Evolutionary conservation across 441 rosid genomes (phyloP), one percentile per base, ranked within the genome.

Genomic region (Jatropha multifida): DNA sequence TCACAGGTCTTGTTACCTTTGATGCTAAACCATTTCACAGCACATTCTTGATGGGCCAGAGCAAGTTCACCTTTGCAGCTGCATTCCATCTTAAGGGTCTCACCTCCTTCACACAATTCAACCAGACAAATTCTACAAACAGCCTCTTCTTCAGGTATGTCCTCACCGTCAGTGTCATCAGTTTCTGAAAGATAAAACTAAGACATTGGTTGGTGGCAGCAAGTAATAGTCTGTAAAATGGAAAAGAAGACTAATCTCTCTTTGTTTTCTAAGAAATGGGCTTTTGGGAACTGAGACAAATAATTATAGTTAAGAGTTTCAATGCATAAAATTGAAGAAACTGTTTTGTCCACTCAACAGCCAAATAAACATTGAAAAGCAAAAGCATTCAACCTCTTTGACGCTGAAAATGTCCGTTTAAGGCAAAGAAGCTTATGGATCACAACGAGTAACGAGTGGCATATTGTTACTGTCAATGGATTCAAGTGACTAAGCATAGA

Each of bases 51-150:
- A 82, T 94, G 99, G 8, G 97, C 98, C 76, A 96, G 86, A 69
- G 97, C 97, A 46, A 96, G 94, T 84, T 96, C 99, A 1, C 99
- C 99, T 87, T 90, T 96, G 89, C 99, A 96, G 82, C 97, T 92
- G 84, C 99, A 96, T 77, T 94, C 99, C 96, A 96, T 90, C 86
- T 92, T 96, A 23, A 96, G 84, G 48, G 99, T 92, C 82, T 96
- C 98, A 5, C 91, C 97, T 68, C 97, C 98, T 88, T 96, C 99
- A 69, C 94, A 87, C 32, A 96, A 86, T 56, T 94, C 99, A 63
- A 90, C 85, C 74, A 96, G 56, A 85, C 99, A 96, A 77, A 96
- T 96, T 79, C 99, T 87, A 78, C 98, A 96, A 75, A 96, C 96
- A 52, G 99, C 99, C 81, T 92, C 99, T 59, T 96, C 99, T 88